Evolutionary conservation across 1,284 basidiomycete genomes (phyloP).

Genomic region (Ustilago tritici): DNA sequence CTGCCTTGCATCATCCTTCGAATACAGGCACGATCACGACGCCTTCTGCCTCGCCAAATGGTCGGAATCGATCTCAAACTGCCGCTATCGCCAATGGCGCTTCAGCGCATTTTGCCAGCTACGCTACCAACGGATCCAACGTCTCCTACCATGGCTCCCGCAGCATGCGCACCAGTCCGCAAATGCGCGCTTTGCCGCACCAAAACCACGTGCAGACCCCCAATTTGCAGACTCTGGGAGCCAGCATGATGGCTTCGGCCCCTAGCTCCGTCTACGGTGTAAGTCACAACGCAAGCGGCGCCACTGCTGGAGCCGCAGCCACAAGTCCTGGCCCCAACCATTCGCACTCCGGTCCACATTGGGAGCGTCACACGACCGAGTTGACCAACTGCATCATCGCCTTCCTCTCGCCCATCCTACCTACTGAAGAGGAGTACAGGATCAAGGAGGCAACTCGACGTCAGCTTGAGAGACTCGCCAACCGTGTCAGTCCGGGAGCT

Average conservation of each 20-base stretch:
- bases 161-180: conserved; percentile 43
- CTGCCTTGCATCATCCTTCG: conserved; percentile 15
- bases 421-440: conserved; percentile 68
- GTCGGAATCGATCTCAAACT: conserved; percentile 40
- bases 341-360: conserved; percentile 29
- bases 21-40: conserved; percentile 2
- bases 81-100: conserved; percentile 28
- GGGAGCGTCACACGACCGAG: conserved; percentile 65
- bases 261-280: conserved; percentile 28
- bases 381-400: conserved; percentile 66
- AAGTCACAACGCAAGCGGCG: neutral
- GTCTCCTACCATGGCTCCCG: conserved; percentile 27
- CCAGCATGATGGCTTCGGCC: conserved; percentile 17
- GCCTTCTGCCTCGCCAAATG: conserved; percentile 34
- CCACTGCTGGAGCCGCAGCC: conserved; percentile 6
- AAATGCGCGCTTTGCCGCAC: conserved; percentile 42
- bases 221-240: conserved; percentile 22
- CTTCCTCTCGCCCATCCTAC: conserved; percentile 66
- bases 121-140: conserved; percentile 23
- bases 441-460: conserved; percentile 93
- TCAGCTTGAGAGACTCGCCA: conserved; percentile 91
- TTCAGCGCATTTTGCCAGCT: conserved; percentile 13
- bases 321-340: conserved; percentile 33
- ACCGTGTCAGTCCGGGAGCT: conserved; percentile 91
- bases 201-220: conserved; percentile 30